Base-by-base conservation (phyloP, 2,329 filamentous ascomycete species). In the Aquanectria penicillioides region DNA sequence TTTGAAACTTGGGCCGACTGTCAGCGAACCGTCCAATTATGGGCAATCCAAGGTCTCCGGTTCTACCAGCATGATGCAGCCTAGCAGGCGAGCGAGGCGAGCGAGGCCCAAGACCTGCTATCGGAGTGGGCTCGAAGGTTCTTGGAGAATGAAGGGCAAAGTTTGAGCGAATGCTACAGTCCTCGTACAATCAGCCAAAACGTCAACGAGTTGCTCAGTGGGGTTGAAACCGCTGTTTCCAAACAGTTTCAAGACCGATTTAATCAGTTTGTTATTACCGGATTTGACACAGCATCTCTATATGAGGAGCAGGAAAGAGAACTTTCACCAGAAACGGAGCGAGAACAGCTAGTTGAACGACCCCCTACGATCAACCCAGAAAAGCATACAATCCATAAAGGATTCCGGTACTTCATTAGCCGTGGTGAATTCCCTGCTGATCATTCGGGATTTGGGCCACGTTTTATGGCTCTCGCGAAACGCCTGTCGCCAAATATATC, bases 261-360 rank as follows among this genome's bases (percentile, higher is more conserved):
- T 2, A 10, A 57, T 0, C 57, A 64, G 1, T 65, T 67, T 13
- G 60, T 63, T 0, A 8, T 66, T 4, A 34, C 46, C 1, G 6
- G 54, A 2, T 12, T 65, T 0, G 43, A 23, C 0, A 37, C 20
- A 0, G 46, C 40, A 0, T 72, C 74, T 0, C 71, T 90, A 0
- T 75, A 84, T 3, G 87, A 91, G 65, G 89, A 92, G 55, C 87
- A 92, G 61, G 89, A 92, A 67, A 80, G 89, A 0, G 89, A 92
- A 60, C 75, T 92, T 0, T 79, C 85, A 0, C 86, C 86, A 0
- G 89, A 93, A 59, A 80, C 84, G 1, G 86, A 92, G 61, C 73
- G 82, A 18, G 85, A 92, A 64, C 75, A 80, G 2, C 74, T 90
- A 40, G 64, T 85, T 0, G 76, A 90, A 62, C 76, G 75, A 2